Evolutionary conservation across 148 eudicot genomes (phyloP).

Genomic region (Chenopodium album): DNA sequence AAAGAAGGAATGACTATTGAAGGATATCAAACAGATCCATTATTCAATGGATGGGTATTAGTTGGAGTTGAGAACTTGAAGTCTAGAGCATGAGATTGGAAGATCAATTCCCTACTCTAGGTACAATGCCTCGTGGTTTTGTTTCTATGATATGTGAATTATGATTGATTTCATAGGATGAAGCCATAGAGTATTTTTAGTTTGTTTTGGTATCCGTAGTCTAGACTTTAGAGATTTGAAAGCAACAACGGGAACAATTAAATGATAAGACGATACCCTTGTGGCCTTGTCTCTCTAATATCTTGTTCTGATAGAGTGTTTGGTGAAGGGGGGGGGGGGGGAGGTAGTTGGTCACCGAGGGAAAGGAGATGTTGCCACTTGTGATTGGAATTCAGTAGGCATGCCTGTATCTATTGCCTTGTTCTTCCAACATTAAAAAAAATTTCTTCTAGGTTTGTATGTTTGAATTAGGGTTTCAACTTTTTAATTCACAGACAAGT

Average conservation of each 20-base stretch:
- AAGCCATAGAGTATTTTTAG: neutral
- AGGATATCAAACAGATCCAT: conserved; percentile 6
- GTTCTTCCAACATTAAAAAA: neutral
- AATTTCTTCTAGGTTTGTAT: too few relatives aligned
- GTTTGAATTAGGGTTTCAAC: neutral
- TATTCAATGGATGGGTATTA: conserved; percentile 13
- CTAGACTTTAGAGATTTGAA: neutral
- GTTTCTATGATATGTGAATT: neutral
- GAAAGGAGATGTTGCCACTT: neutral
- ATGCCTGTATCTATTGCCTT: neutral
- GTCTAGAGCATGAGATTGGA: conserved; percentile 43
- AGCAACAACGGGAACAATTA: neutral
- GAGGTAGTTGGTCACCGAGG: neutral
- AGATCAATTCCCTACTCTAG: conserved; percentile 38
- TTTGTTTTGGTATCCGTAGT: neutral
- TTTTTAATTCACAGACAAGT: too few relatives aligned
- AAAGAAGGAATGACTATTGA: conserved; percentile 20
- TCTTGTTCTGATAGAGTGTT: neutral
- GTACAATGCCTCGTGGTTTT: conserved; percentile 20
- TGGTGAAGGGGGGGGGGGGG: neutral
- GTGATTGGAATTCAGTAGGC: neutral
- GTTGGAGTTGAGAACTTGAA: conserved; percentile 16
- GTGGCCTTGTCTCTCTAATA: too few relatives aligned
- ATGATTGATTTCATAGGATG: neutral
- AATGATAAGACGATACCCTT: neutral